Evolutionary conservation across 2,329 filamentous ascomycete genomes (phyloP), one percentile per base, ranked within the genome.

Genomic region (Fusarium sp.): DNA sequence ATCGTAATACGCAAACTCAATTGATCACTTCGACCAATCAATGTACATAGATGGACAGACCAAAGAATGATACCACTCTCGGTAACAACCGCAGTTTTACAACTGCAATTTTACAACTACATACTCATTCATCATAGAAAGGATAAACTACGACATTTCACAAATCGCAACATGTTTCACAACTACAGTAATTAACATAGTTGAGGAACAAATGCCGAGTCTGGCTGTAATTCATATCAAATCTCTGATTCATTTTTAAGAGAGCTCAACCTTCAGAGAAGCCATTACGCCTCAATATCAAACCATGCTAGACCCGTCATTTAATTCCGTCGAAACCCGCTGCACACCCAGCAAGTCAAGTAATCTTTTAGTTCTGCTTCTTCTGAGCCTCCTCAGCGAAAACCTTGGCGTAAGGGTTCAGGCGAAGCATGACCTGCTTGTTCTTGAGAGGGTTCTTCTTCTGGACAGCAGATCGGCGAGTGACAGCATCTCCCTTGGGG

Each of bases 401-500:
- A 71, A 93, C 90, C 77, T 91, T 88, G 77, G 96, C 95, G 86
- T 99, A 99, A 72, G 96, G 96, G 91, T 99, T 99, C 84, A 99
- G 92, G 79, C 96, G 92, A 81, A 99, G 92, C 85, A 98, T 90
- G 76, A 99, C 92, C 89, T 98, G 96, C 90, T 94, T 97, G 92
- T 99, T 99, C 86, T 88, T 89, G 77, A 99, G 94, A 80, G 96
- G 96, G 90, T 99, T 99, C 94, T 98, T 98, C 94, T 99, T 99
- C 90, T 98, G 95, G 76, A 97, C 93, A 80, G 88, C 85, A 76
- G 88, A 85, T 81, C 96, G 93, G 90, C 98, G 98, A 84, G 94
- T 97, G 81, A 90, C 85, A 80, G 93, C 90, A 77, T 91, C 90
- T 78, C 96, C 96, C 89, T 94, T 96, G 84, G 94, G 93, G 69